Percentiles rank a stretch among this genome's conserved stretches.
Conservation (phyloP, 2,329 filamentous ascomycete genomes). For the Curvularia spicifera region DNA sequence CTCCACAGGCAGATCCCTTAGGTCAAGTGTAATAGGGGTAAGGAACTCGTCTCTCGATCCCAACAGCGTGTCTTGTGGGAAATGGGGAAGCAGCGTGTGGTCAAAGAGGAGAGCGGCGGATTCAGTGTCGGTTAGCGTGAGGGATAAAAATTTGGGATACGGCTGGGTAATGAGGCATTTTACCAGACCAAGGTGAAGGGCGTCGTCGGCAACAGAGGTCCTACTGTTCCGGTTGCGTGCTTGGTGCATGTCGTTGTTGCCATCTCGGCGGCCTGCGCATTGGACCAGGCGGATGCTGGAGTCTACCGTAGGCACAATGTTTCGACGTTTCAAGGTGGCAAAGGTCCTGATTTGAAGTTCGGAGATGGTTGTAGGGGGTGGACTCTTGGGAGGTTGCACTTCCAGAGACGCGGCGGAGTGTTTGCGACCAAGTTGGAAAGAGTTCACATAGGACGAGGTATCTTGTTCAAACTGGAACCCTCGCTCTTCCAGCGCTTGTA, state of each 20-base stretch:
- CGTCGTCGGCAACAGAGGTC: slow-evolving; percentile 49
- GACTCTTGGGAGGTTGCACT: slow-evolving; percentile 65
- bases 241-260: slow-evolving; percentile 37
- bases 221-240: slow-evolving; percentile 37
- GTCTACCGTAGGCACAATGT: slow-evolving; percentile 75
- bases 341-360: slow-evolving; percentile 88
- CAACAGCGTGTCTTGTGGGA: slow-evolving; percentile 69
- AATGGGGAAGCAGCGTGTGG: slow-evolving; percentile 66
- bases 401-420: slow-evolving; percentile 56
- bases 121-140: slow-evolving; percentile 75
- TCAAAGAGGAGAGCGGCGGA: slow-evolving; percentile 77
- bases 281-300: slow-evolving; percentile 75
- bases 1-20: slow-evolving; percentile 80
- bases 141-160: slow-evolving; percentile 72
- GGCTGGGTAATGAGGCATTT: slow-evolving; percentile 57
- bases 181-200: slow-evolving; percentile 56
- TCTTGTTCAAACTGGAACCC: slow-evolving; percentile 81
- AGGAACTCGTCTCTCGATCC: slow-evolving; percentile 75
- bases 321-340: slow-evolving; percentile 75
- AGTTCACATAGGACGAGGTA: slow-evolving; percentile 67
- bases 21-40: slow-evolving; percentile 86
- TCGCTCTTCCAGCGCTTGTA: slow-evolving; percentile 74
- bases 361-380: slow-evolving; percentile 76
- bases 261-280: slow-evolving; percentile 71
- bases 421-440: slow-evolving; percentile 57